phyloP scores from a whole-genome alignment of 208 protist genomes.

The Wallacemonas rigidus region DNA sequence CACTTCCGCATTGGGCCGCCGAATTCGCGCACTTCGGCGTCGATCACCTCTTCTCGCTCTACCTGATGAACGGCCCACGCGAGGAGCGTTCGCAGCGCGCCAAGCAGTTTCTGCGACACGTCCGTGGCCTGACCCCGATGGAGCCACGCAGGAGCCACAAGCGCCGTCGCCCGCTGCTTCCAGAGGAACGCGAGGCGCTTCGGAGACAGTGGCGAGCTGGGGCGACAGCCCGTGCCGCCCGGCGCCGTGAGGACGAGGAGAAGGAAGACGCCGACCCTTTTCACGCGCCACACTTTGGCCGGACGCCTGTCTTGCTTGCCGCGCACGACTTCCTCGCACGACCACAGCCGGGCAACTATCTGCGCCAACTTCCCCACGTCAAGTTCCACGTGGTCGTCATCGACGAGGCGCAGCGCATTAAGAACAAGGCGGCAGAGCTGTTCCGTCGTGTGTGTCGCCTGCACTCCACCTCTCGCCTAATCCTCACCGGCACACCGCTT shows the following conservation, averaged over 20 bases:
- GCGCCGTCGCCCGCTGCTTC: background rate
- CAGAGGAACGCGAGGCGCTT: background rate
- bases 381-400: slow-evolving; percentile 85
- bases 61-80: slow-evolving; percentile 47
- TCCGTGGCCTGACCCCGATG: slow-evolving; percentile 3
- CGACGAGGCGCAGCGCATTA: slow-evolving; percentile 95
- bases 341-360: slow-evolving; percentile 19
- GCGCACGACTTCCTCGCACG: slow-evolving; percentile 50
- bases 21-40: slow-evolving; percentile 48
- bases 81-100: slow-evolving; percentile 30
- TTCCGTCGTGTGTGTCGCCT: slow-evolving; percentile 46
- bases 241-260: background rate
- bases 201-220: too few relatives aligned
- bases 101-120: slow-evolving; percentile 29
- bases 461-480: slow-evolving; percentile 29
- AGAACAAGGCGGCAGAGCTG: slow-evolving; percentile 46
- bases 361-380: slow-evolving; percentile 46
- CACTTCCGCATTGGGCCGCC: slow-evolving; percentile 50
- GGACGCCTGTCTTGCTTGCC: slow-evolving; percentile 46
- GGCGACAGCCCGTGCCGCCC: background rate
- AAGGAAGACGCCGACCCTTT: slow-evolving; percentile 16
- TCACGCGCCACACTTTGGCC: slow-evolving; percentile 10
- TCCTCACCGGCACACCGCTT: slow-evolving; percentile 90
- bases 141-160: background rate
- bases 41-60: slow-evolving; percentile 32